Base-by-base conservation (phyloP, 805 yeast genomes). In the Kockiozyma suomiensis region DNA sequence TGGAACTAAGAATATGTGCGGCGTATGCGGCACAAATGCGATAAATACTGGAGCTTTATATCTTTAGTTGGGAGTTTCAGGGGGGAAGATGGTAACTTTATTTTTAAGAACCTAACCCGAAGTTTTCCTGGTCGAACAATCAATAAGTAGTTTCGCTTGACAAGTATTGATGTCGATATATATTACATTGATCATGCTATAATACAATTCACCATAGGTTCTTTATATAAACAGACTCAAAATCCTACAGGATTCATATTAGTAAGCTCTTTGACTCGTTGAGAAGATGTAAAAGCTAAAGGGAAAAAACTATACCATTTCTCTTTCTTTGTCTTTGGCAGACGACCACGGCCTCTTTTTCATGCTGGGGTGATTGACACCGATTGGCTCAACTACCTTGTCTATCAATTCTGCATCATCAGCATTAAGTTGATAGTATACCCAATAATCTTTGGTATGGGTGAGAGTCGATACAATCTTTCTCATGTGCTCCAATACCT, bases 401-500 rank as follows among this genome's bases (percentile, higher is more conserved):
- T 72, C 74, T 3, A 66, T 43, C 17, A 70, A 56, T 12, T 69
- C 70, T 12, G 58, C 63, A 54, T 75, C 76, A 7, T 62, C 59
- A 48, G 66, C 63, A 23, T 73, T 76, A 15, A 93, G 78, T 67
- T 88, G 90, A 69, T 86, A 89, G 97, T 97, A 91, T 21, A 90
- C 75, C 70, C 87, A 82, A 66, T 83, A 83, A 35, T 82, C 82
- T 4, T 86, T 75, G 2, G 84, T 74, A 59, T 90, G 78, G 0
- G 78, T 77, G 1, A 97, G 96, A 19, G 73, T 75, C 15, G 77
- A 75, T 56, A 90, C 71, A 3, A 86, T 81, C 8, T 78, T 75
- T 41, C 79, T 78, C 97, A 93, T 90, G 19, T 79, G 74, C 17
- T 74, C 73, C 50, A 79, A 82, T 0, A 86, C 93, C 17, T 81